Evolutionary conservation across 768 basidiomycete species (phyloP).

Genomic region (Multifurca ochricompacta): DNA sequence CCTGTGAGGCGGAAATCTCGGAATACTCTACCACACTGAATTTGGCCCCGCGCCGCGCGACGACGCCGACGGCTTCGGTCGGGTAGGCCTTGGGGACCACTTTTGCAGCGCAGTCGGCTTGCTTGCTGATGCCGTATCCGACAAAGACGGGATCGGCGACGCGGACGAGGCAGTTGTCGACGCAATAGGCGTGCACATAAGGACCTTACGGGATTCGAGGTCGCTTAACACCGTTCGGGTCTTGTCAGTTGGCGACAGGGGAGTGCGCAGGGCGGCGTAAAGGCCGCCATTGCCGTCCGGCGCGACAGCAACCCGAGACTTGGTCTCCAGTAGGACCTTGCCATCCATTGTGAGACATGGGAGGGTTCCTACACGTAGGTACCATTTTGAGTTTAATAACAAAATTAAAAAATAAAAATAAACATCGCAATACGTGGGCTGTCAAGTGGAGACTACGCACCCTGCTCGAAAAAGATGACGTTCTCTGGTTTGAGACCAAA

Average conservation of each 20-base stretch:
- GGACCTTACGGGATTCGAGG: slow-evolving; percentile 62
- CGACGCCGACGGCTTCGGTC: slow-evolving; percentile 90
- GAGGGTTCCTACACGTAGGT: slow-evolving; percentile 60
- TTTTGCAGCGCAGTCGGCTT: slow-evolving; percentile 90
- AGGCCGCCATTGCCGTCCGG: slow-evolving; percentile 98
- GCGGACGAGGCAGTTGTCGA: slow-evolving; percentile 97
- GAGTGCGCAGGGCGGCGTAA: slow-evolving; percentile 85
- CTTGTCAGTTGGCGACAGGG: slow-evolving; percentile 52
- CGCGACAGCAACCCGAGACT: slow-evolving; percentile 80
- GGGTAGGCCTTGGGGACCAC: slow-evolving; percentile 87
- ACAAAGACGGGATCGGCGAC: slow-evolving; percentile 97
- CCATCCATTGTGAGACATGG: slow-evolving; percentile 94
- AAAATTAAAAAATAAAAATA: no score
- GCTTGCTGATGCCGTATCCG: slow-evolving; percentile 84
- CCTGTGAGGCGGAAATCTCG: slow-evolving; percentile 84
- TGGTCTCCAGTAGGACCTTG: slow-evolving; percentile 79
- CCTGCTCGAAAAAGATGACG: slow-evolving; percentile 95
- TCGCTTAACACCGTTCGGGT: slow-evolving; percentile 77
- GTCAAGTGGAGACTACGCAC: slow-evolving; percentile 43
- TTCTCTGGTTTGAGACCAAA: slow-evolving; percentile 79
- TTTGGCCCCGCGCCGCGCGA: slow-evolving; percentile 75
- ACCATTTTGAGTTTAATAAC: no score
- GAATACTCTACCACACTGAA: slow-evolving; percentile 97
- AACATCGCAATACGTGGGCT: no score
- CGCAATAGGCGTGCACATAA: slow-evolving; percentile 95